Evolutionary conservation across 1,284 basidiomycete species (phyloP), one percentile per base, ranked within the genome.

Genomic region (Kalmanozyma brasiliensis): DNA sequence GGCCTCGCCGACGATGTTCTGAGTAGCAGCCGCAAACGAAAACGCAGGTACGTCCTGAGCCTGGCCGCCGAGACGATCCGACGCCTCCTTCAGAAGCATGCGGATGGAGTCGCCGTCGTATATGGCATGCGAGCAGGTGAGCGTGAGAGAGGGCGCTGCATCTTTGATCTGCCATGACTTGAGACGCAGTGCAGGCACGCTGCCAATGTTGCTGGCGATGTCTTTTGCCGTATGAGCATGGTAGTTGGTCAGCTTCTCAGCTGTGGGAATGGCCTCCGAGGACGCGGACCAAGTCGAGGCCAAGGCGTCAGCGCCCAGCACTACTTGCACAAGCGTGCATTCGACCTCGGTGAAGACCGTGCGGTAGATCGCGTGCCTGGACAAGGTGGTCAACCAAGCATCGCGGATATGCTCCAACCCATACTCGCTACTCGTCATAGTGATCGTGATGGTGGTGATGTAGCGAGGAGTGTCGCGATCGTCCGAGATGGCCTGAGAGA

Each of bases 41-140:
- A 47, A 10, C 4, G 47, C 51, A 17, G 36, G 10, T 37, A 4
- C 23, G 14, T 42, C 24, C 16, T 23, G 10, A 4, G 30, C 20
- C 16, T 40, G 43, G 20, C 52, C 47, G 2, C 14, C 16, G 22
- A 59, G 57, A 6, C 41, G 36, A 8, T 58, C 58, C 1, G 65
- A 58, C 3, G 65, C 71, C 34, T 73, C 70, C 10, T 38, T 36
- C 11, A 65, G 41, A 6, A 78, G 53, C 53, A 68, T 43, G 16
- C 57, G 53, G 40, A 79, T 58, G 23, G 77, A 77, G 8, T 64
- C 73, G 1, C 77, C 79, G 41, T 81, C 79, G 49, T 78, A 81
- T 30, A 81, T 52, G 9, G 77, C 77, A 38, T 81, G 79, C 4
- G 60, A 77, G 45, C 70, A 56, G 3, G 72, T 71, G 11, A 73